Evolutionary conservation across 495 filamentous ascomycete genomes (phyloP).

Genomic region (Viridothelium virens): DNA sequence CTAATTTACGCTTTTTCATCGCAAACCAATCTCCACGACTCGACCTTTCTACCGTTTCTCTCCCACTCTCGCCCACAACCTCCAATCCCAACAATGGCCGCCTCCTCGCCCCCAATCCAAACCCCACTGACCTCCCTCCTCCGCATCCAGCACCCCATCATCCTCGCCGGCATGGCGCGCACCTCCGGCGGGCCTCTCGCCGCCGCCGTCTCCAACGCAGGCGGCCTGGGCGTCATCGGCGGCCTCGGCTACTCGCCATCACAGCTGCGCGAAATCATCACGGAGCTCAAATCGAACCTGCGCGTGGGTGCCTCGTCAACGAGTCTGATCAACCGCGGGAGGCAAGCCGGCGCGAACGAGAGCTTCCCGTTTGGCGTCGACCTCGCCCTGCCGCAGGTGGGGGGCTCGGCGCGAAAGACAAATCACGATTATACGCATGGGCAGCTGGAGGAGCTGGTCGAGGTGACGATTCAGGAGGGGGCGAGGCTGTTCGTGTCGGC

Average conservation of each 20-base stretch:
- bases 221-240: conserved; percentile 76
- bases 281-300: conserved; percentile 69
- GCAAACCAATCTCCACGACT: no score
- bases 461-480: conserved; percentile 67
- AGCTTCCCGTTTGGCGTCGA: conserved; percentile 78
- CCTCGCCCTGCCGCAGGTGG: conserved; percentile 77
- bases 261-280: conserved; percentile 71
- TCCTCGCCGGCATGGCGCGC: conserved; percentile 84
- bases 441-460: conserved; percentile 71
- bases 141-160: conserved; percentile 69
- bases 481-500: conserved; percentile 76
- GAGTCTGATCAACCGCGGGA: background rate
- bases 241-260: conserved; percentile 76
- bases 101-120: conserved; percentile 42
- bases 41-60: no score
- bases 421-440: conserved; percentile 91
- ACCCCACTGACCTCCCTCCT: conserved; percentile 71
- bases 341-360: conserved; percentile 33
- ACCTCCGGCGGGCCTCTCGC: conserved; percentile 69
- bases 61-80: no score
- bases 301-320: background rate
- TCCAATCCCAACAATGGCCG: background rate
- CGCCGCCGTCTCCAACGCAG: conserved; percentile 80
- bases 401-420: conserved; percentile 67
- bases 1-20: no score